phyloP scores from a whole-genome alignment of 106 monocot genomes.

The Dendrobium officinale region DNA sequence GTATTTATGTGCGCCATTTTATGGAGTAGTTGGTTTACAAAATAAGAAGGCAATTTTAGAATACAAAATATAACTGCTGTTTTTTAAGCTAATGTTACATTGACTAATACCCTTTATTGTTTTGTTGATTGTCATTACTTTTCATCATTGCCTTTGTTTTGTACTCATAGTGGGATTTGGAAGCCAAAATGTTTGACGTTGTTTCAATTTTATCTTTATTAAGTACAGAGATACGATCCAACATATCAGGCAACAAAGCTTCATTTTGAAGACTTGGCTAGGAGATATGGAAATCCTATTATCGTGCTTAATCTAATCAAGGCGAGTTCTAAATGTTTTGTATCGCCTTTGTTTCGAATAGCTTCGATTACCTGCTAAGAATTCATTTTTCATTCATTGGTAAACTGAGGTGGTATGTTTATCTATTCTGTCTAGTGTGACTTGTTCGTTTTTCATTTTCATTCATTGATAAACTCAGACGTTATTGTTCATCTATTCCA shows the following conservation, averaged over 20 bases:
- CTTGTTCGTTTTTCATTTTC: no score
- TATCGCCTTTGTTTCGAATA: not conserved
- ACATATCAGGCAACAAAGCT: constrained; percentile 91
- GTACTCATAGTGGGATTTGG: not conserved
- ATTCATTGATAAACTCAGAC: no score
- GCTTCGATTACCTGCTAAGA: not conserved
- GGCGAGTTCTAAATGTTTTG: constrained; percentile 34
- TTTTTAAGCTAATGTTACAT: not conserved
- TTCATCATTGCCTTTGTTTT: not conserved
- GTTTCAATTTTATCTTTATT: constrained; percentile 12
- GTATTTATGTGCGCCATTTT: not conserved
- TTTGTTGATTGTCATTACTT: not conserved
- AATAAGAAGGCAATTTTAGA: not conserved
- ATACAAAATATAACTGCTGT: not conserved
- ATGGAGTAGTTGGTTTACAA: not conserved
- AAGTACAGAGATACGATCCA: constrained; percentile 99
- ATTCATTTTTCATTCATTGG: not conserved
- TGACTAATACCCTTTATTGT: not conserved
- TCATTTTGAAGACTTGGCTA: constrained; percentile 91
- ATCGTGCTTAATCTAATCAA: constrained; percentile 97
- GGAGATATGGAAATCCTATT: constrained; percentile 90
- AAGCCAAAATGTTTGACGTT: not conserved
- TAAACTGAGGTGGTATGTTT: not conserved
- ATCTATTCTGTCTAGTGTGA: not conserved
- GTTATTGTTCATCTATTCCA: no score